Evolutionary conservation across 441 rosid species (phyloP).

Genomic region (Arabidopsis hybrid): DNA sequence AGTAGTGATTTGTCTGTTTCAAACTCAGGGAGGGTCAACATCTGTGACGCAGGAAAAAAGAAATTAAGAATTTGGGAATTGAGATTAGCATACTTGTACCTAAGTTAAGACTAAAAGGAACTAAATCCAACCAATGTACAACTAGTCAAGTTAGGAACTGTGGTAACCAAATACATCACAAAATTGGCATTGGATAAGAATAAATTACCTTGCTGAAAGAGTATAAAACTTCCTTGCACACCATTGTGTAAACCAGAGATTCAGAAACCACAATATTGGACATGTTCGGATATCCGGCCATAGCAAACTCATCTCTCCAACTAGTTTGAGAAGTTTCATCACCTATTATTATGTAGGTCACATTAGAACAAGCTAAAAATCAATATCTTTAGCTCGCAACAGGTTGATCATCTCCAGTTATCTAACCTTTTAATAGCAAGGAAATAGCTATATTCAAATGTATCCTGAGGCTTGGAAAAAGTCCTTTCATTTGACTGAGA

Average conservation of each 20-base stretch:
- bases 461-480: conserved; percentile 62
- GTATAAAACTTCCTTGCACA: conserved; percentile 70
- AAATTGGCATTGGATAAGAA: neutral
- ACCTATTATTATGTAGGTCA: conserved; percentile 52
- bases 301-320: conserved; percentile 68
- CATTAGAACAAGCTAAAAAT: conserved; percentile 31
- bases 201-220: conserved; percentile 69
- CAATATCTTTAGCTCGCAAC: conserved; percentile 10
- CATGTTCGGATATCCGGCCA: conserved; percentile 63
- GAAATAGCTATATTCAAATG: conserved; percentile 62
- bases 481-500: conserved; percentile 53
- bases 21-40: conserved; percentile 63
- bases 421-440: conserved; percentile 67
- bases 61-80: conserved; percentile 28
- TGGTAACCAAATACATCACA: conserved; percentile 18
- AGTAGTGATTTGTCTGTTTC: conserved; percentile 59
- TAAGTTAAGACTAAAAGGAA: conserved; percentile 3
- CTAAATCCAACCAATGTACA: neutral
- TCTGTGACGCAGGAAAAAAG: conserved; percentile 48
- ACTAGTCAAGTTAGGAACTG: neutral
- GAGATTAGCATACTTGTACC: conserved; percentile 27
- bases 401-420: conserved; percentile 24
- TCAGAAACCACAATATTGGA: conserved; percentile 54
- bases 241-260: conserved; percentile 57
- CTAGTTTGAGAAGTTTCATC: conserved; percentile 66